A percentile compares a stretch with the other conserved stretches of the same genome.
These are phyloP conservation scores for Verbena officinalis DNA, from an alignment of 257 asterid species.

Conservation along the genomic window DNA sequence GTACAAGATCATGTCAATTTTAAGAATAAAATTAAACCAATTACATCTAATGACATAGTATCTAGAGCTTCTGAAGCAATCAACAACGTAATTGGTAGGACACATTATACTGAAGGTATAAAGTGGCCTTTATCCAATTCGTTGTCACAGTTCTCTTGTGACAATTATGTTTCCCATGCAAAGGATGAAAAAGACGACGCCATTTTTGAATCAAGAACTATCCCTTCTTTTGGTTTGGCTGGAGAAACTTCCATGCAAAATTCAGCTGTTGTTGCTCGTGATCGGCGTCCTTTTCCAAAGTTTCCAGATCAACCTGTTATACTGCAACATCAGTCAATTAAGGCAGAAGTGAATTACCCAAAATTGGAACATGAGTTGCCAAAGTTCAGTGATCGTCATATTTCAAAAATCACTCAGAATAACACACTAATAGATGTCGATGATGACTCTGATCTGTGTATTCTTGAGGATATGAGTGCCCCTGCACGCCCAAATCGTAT, in stretches of 20 bases:
- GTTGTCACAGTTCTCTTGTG: slow-evolving; percentile 32
- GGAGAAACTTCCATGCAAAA: slow-evolving; percentile 31
- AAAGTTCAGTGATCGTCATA: slow-evolving; percentile 25
- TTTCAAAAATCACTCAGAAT: slow-evolving; percentile 36
- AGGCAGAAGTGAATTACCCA: slow-evolving; percentile 26
- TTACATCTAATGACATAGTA: slow-evolving; percentile 26
- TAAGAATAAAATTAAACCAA: slow-evolving; percentile 24
- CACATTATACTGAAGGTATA: slow-evolving; percentile 28
- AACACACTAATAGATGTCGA: slow-evolving; percentile 36
- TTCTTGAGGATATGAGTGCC: slow-evolving; percentile 74
- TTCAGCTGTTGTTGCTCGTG: slow-evolving; percentile 35
- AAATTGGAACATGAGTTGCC: slow-evolving; percentile 41
- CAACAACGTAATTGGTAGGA: slow-evolving; percentile 32
- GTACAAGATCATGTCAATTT: slow-evolving; percentile 22
- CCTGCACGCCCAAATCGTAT: slow-evolving; percentile 46
- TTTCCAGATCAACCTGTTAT: slow-evolving; percentile 32
- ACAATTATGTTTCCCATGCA: slow-evolving; percentile 33
- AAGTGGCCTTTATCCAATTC: slow-evolving; percentile 33
- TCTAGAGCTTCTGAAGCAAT: slow-evolving; percentile 39
- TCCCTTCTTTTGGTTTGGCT: slow-evolving; percentile 32
- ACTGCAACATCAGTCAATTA: slow-evolving; percentile 33
- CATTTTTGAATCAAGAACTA: slow-evolving; percentile 34
- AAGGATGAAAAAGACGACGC: slow-evolving; percentile 39
- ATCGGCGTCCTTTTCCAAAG: slow-evolving; percentile 24
- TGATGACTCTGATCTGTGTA: slow-evolving; percentile 69